Evolutionary conservation across 1,284 basidiomycete genomes (phyloP), one percentile per base, ranked within the genome.

Genomic region (Ganoderma boninense): DNA sequence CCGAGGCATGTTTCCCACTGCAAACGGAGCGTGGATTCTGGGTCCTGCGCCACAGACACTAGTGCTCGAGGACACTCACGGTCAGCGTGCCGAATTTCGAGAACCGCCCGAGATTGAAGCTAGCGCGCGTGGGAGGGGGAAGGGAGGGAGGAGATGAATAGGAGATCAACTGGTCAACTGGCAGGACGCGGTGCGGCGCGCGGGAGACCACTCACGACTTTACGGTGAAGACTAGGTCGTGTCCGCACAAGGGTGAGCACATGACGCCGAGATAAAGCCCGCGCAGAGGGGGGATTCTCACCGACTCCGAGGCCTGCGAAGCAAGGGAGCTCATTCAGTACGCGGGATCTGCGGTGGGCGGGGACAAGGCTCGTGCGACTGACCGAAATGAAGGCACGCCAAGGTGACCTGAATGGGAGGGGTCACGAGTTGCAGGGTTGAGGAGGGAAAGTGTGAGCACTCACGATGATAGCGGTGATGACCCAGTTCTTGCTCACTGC

Each of bases 1-100:
- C 80, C 79, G 29, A 76, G 69, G 64, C 75, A 77, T 3, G 79
- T 80, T 44, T 80, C 75, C 80, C 80, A 81, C 74, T 78, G 57
- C 57, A 40, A 4, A 29, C 29, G 54, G 59, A 14, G 18, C 59
- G 59, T 38, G 38, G 23, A 26, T 26, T 54, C 49, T 10, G n/a
- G n/a, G 23, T 8, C 23, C 8, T n/a, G 42, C n/a, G 16, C 44
- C 29, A 57, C 11, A 20, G 38, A 32, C 38, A 40, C 38, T 10
- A 40, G 18, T 18, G 29, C 54, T 26, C 54, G 29, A 62, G 32
- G n/a, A 5, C 2, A 66, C 72, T 40, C 65, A 75, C 75, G 10
- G 78, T 80, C 23, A 80, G 64, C 57, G 64, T 62, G 18, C 60
- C 64, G 70, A 77, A 79, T 59, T 73, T 75, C n/a, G 78, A 77